Conservation (phyloP, 257 asterid species). For the Solanum etuberosum region DNA sequence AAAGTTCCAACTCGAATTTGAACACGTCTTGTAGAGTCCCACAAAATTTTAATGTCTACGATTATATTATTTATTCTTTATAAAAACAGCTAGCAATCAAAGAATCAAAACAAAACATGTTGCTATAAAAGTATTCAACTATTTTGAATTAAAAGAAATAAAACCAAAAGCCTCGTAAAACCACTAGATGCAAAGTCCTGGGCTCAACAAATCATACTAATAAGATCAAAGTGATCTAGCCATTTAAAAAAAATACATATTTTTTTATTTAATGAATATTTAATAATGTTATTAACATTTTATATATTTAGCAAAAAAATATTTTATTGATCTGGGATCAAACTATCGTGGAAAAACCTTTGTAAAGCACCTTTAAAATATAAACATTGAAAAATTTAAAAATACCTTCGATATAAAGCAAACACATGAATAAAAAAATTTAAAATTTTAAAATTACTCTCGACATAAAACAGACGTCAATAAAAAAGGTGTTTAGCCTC, state of each 20-base stretch:
- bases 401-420: not conserved
- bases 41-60: too few species aligned
- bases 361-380: not conserved
- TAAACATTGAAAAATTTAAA: too few species aligned
- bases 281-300: too few species aligned
- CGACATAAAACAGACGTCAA: not conserved
- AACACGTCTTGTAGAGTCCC: too few species aligned
- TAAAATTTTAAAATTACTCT: not conserved
- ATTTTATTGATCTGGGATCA: not conserved
- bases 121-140: not conserved
- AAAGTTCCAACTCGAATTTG: too few species aligned
- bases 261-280: too few species aligned
- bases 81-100: not conserved
- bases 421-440: rapidly evolving
- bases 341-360: too few species aligned
- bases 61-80: not conserved
- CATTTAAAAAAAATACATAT: too few species aligned
- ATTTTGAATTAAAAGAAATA: not conserved
- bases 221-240: not conserved
- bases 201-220: not conserved
- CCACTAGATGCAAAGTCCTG: not conserved
- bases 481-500: rapidly evolving
- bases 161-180: not conserved
- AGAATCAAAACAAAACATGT: not conserved
- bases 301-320: too few species aligned